phyloP scores from a whole-genome alignment of 2,329 filamentous ascomycete species.

The Tothia fuscella region DNA sequence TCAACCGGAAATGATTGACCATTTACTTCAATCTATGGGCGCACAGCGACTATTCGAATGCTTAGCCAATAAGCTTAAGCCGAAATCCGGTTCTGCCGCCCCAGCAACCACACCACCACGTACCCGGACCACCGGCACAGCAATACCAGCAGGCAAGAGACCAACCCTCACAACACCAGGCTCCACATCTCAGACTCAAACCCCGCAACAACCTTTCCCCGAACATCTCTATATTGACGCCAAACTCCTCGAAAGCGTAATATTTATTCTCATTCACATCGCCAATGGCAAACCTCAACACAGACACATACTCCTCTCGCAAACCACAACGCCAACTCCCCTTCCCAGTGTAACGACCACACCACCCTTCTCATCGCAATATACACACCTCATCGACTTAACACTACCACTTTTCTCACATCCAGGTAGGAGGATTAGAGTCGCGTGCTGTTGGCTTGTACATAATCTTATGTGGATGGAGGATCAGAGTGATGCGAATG shows the following conservation, averaged over 20 bases:
- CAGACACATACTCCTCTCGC: conserved; percentile 45
- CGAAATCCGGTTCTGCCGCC: conserved; percentile 26
- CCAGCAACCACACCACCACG: not conserved
- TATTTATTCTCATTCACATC: conserved; percentile 78
- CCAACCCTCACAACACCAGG: conserved; percentile 33
- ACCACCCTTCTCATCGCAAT: not conserved
- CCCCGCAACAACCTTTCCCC: conserved; percentile 20
- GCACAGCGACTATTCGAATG: conserved; percentile 71
- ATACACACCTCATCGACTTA: conserved; percentile 50
- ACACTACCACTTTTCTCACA: conserved; percentile 64
- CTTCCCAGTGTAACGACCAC: conserved; percentile 55
- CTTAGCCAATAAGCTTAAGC: conserved; percentile 63
- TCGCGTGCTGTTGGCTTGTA: conserved; percentile 70
- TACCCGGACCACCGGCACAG: too few species aligned
- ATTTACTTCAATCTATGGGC: conserved; percentile 64
- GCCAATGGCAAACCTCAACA: conserved; percentile 71
- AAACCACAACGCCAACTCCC: conserved; percentile 37
- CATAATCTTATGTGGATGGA: conserved; percentile 80
- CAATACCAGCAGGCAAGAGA: conserved; percentile 3
- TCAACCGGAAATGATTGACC: conserved; percentile 65
- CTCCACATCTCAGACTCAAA: not conserved
- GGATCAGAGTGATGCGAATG: conserved; percentile 52
- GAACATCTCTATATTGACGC: conserved; percentile 18
- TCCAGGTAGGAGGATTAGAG: conserved; percentile 59
- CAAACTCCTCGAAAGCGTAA: conserved; percentile 65